Base-by-base conservation (phyloP, 371 early-diverging fungal genomes). In the Mucor velutinosus region DNA sequence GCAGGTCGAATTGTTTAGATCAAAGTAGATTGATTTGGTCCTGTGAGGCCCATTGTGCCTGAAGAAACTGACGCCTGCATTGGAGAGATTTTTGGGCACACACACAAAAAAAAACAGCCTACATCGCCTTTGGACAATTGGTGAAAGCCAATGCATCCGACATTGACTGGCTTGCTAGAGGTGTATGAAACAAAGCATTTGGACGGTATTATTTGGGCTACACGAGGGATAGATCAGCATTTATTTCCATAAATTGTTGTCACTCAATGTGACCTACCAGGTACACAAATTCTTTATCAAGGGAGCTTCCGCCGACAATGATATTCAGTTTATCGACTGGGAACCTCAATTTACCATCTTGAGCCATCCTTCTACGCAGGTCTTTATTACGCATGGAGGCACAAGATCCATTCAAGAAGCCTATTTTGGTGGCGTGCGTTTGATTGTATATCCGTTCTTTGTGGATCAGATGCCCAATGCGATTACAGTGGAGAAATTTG, bases 311-410 rank as follows among this genome's bases (percentile, higher is more conserved):
- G n/a, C 65, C 21, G 14, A 32, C 15, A 27, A 23, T 12, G 29
- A 67, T 37, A 58, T 72, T 23, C 29, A 33, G 10, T 57, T 64
- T 7, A 12, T 56, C 0, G 17, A 53, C 11, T 77, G 81, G 78
- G 74, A 77, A 1, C 80, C 81, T 32, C 84, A 83, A 21, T 64
- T 71, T 30, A 72, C 77, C 39, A 71, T 83, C 39, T 71, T 83
- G 10, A 60, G 66, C 3, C 84, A 83, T 55, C 53, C 73, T 10
- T 66, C 76, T 0, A 75, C 69, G 1, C 23, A n/a, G 7, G 59
- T 79, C 1, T 83, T 81, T 62, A 21, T 83, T 0, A 70, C 69
- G 14, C 79, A 81, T 49, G 76, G 84, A 12, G 84, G 84, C 19
- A 67, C 70, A 1, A 75, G 67, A 4, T 76, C 76, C 17, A 27